Evolutionary conservation across 2,329 filamentous ascomycete genomes (phyloP), one percentile per base, ranked within the genome.

Genomic region (Bipolaris gigantea): DNA sequence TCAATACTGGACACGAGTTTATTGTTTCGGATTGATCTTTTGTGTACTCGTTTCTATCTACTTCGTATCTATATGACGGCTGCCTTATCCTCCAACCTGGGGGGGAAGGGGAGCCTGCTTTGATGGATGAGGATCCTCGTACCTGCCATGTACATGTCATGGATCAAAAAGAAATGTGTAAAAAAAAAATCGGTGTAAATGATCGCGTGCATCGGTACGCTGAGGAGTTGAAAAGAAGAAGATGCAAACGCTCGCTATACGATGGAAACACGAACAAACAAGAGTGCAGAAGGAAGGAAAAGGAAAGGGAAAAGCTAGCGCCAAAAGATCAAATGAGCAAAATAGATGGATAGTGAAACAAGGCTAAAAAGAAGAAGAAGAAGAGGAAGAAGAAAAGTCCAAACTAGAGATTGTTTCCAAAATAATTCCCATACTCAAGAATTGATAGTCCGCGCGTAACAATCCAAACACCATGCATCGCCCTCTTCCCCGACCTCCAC

Each of bases 381-480:
- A 30, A 19, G 8, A 44, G 10, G 10, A 25, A 25, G 23, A 19
- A 11, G 44, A 6, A 18, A 44, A 36, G 6, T 18, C 19, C 11
- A 23, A 16, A 13, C 4, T 23, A 1, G 6, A 8, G 5, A 5
- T 8, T 8, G 1, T 25, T 25, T 25, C 7, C 25, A 25, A 25
- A 25, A 25, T 8, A 25, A 16, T n/a, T 16, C 19, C 38, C 15
- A 19, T 39, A 21, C 16, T 59, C 53, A 66, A 9, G 57, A 58
- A 23, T 63, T 71, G 19, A 68, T 57, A 9, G 59, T 59, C 15
- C 60, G 55, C 13, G 63, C 59, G 47, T 70, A 75, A 60, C 87
- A 89, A 1, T 85, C 85, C 43, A 88, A 72, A 64, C 87, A 90
- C 54, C 85, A 81, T 5, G 88, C 81, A 43, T 89, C 85, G 23